Conservation (phyloP, 108 stramenopile genomes). For the Pseudonitzschia pungens region DNA sequence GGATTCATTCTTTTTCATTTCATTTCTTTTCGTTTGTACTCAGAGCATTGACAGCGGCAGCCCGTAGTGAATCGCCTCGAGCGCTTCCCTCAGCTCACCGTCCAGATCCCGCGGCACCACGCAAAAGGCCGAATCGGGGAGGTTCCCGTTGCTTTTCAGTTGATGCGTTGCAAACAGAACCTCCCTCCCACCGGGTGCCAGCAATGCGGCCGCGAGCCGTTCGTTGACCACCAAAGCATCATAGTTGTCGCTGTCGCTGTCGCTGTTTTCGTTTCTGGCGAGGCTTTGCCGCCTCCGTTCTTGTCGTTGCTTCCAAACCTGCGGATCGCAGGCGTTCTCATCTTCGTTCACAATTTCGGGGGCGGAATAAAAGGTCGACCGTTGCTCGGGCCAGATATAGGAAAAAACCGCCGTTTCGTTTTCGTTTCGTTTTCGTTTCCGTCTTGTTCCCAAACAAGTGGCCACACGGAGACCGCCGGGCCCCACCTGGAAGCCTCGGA, state of each 20-base stretch:
- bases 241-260: neutral
- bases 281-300: neutral
- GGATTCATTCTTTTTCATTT: too few relatives aligned
- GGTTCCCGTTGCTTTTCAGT: neutral
- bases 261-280: neutral
- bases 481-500: constrained; percentile 37
- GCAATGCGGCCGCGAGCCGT: neutral
- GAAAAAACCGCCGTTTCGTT: constrained; percentile 13
- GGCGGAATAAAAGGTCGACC: constrained; percentile 15
- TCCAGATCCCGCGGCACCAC: constrained; percentile 8
- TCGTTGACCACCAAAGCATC: neutral
- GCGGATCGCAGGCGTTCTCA: neutral
- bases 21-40: too few relatives aligned
- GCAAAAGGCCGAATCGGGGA: constrained; percentile 13
- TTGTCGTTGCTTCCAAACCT: neutral
- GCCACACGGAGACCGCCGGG: constrained; percentile 36
- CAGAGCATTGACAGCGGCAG: neutral
- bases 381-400: constrained; percentile 31
- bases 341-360: neutral
- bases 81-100: neutral
- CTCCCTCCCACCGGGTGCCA: constrained; percentile 15
- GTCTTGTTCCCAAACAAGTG: constrained; percentile 13
- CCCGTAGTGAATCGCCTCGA: constrained; percentile 15
- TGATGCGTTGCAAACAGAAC: constrained; percentile 32
- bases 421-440: neutral